These are phyloP conservation scores for Tympanopsis confertula DNA, from an alignment of 2,329 filamentous ascomycete species.

Conservation along the genomic window DNA sequence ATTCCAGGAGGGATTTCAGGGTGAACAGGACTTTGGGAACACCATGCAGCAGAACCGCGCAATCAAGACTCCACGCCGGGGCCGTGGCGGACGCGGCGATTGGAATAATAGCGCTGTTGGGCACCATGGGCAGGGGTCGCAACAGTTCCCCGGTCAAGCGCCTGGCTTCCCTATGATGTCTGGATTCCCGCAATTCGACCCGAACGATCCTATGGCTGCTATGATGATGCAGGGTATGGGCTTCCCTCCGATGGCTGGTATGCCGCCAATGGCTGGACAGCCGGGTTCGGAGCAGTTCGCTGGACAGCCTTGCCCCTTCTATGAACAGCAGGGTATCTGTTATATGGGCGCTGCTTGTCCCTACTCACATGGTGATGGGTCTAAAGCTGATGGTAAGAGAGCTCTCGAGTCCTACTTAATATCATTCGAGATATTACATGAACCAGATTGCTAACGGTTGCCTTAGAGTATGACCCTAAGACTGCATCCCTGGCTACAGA, in stretches of 20 bases:
- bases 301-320: conserved; percentile 34
- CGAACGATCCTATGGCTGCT: conserved; percentile 39
- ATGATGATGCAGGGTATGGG: conserved; percentile 40
- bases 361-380: conserved; percentile 39
- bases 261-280: conserved; percentile 25
- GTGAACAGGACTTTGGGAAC: conserved; percentile 26
- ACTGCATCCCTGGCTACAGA: no score
- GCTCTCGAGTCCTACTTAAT: no score
- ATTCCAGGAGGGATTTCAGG: conserved; percentile 34
- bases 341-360: conserved; percentile 41
- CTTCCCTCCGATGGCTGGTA: conserved; percentile 31
- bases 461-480: neutral
- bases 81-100: conserved; percentile 19
- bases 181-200: conserved; percentile 37
- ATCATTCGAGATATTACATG: no score
- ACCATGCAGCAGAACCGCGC: conserved; percentile 23
- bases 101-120: conserved; percentile 4
- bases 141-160: conserved; percentile 2
- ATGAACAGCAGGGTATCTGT: conserved; percentile 47
- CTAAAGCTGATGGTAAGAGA: conserved; percentile 21
- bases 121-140: conserved; percentile 2
- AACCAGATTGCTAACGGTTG: no score
- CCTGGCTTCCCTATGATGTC: conserved; percentile 9
- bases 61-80: conserved; percentile 29
- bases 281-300: conserved; percentile 7